Conservation (phyloP, 768 basidiomycete genomes). For the Suillus ampliporus region DNA sequence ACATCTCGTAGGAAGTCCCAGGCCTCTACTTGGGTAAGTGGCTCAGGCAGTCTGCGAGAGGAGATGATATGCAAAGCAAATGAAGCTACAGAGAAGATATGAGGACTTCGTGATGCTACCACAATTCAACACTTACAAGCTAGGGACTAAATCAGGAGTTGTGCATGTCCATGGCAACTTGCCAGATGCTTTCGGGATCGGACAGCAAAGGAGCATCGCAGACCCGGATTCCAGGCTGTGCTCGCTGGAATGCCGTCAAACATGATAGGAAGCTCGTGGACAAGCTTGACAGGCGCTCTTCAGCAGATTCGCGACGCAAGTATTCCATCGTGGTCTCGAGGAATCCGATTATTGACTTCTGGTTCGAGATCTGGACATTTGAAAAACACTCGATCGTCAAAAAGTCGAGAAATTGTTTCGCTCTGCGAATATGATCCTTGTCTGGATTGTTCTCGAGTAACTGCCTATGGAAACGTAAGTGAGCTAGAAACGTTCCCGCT, state of each 20-base stretch:
- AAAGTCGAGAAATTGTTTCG: slow-evolving; percentile 14
- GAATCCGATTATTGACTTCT: slow-evolving; percentile 1
- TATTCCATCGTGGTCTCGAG: slow-evolving; percentile 1
- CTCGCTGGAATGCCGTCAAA: slow-evolving; percentile 33
- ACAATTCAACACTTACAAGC: slow-evolving; percentile 43
- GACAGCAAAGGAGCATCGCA: slow-evolving; percentile 14
- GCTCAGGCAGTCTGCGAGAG: slow-evolving; percentile 31
- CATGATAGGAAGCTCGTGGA: slow-evolving; percentile 43
- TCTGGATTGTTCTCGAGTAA: neutral
- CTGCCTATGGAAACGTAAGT: neutral
- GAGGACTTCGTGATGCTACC: slow-evolving; percentile 9
- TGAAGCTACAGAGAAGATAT: slow-evolving; percentile 40
- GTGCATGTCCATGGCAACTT: slow-evolving; percentile 34
- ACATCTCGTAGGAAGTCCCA: slow-evolving; percentile 54
- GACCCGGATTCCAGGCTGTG: slow-evolving; percentile 16
- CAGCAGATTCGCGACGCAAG: neutral
- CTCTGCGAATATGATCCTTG: slow-evolving; percentile 3
- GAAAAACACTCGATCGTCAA: slow-evolving; percentile 8
- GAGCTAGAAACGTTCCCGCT: neutral
- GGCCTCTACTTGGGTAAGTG: slow-evolving; percentile 50
- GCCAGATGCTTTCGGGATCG: slow-evolving; percentile 46
- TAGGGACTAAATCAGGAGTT: slow-evolving; percentile 40
- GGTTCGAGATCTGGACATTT: slow-evolving; percentile 6
- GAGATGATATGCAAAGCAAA: slow-evolving; percentile 51
- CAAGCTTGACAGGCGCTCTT: slow-evolving; percentile 25